Evolutionary conservation across 805 yeast genomes (phyloP).

Genomic region (Candida nemodendra): DNA sequence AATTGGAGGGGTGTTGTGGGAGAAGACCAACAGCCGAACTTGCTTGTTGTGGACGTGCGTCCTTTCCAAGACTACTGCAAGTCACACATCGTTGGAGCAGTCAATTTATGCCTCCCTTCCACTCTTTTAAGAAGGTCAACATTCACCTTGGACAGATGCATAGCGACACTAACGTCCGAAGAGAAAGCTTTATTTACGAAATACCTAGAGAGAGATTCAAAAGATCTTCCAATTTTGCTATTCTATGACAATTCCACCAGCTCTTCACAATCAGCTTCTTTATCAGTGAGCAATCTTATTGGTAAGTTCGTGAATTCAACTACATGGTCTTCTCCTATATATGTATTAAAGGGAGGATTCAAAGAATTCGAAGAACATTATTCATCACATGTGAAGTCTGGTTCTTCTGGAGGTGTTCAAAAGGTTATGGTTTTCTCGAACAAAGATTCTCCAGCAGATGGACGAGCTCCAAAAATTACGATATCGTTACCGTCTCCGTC

Average conservation of each 20-base stretch:
- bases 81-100: conserved; percentile 55
- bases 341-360: conserved; percentile 43
- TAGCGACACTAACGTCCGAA: conserved; percentile 54
- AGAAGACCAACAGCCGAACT: conserved; percentile 27
- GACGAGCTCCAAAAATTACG: conserved; percentile 15
- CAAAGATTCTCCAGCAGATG: conserved; percentile 11
- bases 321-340: conserved; percentile 41
- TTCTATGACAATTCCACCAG: conserved; percentile 50
- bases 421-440: conserved; percentile 20
- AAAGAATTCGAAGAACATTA: conserved; percentile 32
- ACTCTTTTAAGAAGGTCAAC: conserved; percentile 76
- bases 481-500: conserved; percentile 20
- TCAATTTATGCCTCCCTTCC: conserved; percentile 86
- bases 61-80: conserved; percentile 73
- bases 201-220: conserved; percentile 30
- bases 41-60: conserved; percentile 71
- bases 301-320: conserved; percentile 44
- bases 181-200: conserved; percentile 45
- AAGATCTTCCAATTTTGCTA: conserved; percentile 42
- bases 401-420: conserved; percentile 18
- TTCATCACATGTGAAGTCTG: conserved; percentile 29
- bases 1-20: conserved; percentile 19
- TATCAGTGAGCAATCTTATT: conserved; percentile 44
- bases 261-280: conserved; percentile 32
- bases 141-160: conserved; percentile 61